Evolutionary conservation across 2,329 filamentous ascomycete genomes (phyloP).

Genomic region (Byssothecium circinans): DNA sequence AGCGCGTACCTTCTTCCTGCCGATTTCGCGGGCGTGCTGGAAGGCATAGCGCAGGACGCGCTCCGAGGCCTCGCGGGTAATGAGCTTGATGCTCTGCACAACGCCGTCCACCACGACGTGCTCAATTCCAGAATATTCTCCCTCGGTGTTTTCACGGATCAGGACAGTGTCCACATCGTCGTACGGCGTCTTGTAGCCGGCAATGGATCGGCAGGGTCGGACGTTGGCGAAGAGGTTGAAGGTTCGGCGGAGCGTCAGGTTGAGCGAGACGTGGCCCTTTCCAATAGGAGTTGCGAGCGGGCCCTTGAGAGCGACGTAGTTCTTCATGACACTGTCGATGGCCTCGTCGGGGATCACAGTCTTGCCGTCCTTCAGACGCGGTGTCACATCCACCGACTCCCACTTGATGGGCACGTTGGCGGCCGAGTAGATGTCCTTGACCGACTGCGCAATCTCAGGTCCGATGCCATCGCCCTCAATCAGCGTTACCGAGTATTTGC

Average conservation of each 20-base stretch:
- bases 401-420: constrained; percentile 95
- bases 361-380: constrained; percentile 90
- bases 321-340: constrained; percentile 89
- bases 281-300: constrained; percentile 97
- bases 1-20: constrained; percentile 93
- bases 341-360: constrained; percentile 91
- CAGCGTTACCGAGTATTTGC: constrained; percentile 92
- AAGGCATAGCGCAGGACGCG: constrained; percentile 96
- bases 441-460: constrained; percentile 94
- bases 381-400: constrained; percentile 96
- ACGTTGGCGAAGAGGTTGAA: constrained; percentile 99
- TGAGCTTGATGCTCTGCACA: constrained; percentile 99
- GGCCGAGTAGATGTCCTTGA: constrained; percentile 98
- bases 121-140: constrained; percentile 99
- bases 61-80: constrained; percentile 92
- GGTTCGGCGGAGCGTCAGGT: constrained; percentile 95
- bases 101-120: constrained; percentile 97
- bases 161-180: constrained; percentile 95
- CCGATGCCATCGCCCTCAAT: constrained; percentile 99
- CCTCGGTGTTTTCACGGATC: constrained; percentile 99
- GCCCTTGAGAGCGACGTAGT: constrained; percentile 97
- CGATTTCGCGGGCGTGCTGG: constrained; percentile 92
- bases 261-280: constrained; percentile 98
- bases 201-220: constrained; percentile 94
- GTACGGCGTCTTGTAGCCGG: constrained; percentile 98